Evolutionary conservation across 2,329 filamentous ascomycete species (phyloP).

Genomic region (Calonectria hawksworthii): DNA sequence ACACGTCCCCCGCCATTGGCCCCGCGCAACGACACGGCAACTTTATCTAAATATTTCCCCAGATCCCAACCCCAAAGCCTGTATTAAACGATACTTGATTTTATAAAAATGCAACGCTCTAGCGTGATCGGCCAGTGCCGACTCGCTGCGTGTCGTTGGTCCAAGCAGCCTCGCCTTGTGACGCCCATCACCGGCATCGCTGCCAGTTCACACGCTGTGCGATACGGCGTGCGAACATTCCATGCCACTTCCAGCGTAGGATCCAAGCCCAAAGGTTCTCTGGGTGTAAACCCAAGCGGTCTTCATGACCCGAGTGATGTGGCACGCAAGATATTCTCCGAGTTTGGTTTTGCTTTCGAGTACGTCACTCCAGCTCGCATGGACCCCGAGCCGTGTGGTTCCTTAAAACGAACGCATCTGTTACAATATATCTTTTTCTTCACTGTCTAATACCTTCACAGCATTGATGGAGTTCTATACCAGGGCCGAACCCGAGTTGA

Average conservation of each 20-base stretch:
- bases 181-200: constrained; percentile 27
- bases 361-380: constrained; percentile 33
- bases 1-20: constrained; percentile 1
- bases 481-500: constrained; percentile 85
- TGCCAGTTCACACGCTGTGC: constrained; percentile 19
- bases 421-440: not conserved
- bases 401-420: not conserved
- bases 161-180: constrained; percentile 33
- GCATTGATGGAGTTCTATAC: constrained; percentile 95
- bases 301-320: constrained; percentile 40
- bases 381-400: not conserved
- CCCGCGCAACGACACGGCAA: constrained; percentile 1
- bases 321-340: constrained; percentile 45
- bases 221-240: constrained; percentile 27
- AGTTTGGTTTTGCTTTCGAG: constrained; percentile 57
- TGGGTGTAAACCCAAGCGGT: constrained; percentile 36
- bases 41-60: not conserved
- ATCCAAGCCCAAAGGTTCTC: constrained; percentile 41
- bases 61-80: not conserved
- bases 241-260: constrained; percentile 24
- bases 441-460: constrained; percentile 41
- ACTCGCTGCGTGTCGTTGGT: constrained; percentile 40
- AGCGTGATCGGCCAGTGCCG: constrained; percentile 44
- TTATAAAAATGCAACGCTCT: constrained; percentile 41
- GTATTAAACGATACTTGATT: not conserved